Evolutionary conservation across 2,329 filamentous ascomycete species (phyloP).

Genomic region (Paraphoma sp.): DNA sequence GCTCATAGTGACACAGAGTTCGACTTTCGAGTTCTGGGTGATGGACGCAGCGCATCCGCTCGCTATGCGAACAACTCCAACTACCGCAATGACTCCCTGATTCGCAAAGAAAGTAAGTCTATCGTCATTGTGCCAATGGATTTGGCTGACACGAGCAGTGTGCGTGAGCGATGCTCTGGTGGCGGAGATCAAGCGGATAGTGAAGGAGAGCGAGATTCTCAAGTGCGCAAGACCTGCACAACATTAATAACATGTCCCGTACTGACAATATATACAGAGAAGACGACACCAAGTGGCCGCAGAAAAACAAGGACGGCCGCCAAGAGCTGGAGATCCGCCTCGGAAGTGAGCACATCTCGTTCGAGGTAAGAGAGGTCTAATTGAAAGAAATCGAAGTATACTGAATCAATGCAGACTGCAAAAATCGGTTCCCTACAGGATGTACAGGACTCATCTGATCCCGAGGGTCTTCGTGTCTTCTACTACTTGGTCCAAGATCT

Average conservation of each 20-base stretch:
- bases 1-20: slow-evolving; percentile 71
- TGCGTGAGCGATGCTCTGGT: slow-evolving; percentile 91
- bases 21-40: slow-evolving; percentile 90
- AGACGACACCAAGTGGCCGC: slow-evolving; percentile 97
- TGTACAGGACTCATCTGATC: slow-evolving; percentile 93
- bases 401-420: slow-evolving; percentile 71
- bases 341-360: slow-evolving; percentile 95
- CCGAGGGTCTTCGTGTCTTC: slow-evolving; percentile 94
- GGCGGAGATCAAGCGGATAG: slow-evolving; percentile 94
- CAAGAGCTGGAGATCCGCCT: slow-evolving; percentile 95
- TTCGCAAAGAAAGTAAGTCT: slow-evolving; percentile 95
- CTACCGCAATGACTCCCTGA: slow-evolving; percentile 97
- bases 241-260: no score
- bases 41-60: slow-evolving; percentile 90
- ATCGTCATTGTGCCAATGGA: background rate
- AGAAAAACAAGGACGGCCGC: slow-evolving; percentile 98
- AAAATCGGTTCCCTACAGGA: slow-evolving; percentile 98
- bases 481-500: slow-evolving; percentile 98
- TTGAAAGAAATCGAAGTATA: background rate
- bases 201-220: slow-evolving; percentile 96
- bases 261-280: slow-evolving; percentile 64
- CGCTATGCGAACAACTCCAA: slow-evolving; percentile 99
- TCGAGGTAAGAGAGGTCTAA: slow-evolving; percentile 70
- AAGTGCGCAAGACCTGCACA: slow-evolving; percentile 67
- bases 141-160: slow-evolving; percentile 65